Evolutionary conservation across 768 basidiomycete genomes (phyloP).

Genomic region (Chalciporus sphaerocephalus): DNA sequence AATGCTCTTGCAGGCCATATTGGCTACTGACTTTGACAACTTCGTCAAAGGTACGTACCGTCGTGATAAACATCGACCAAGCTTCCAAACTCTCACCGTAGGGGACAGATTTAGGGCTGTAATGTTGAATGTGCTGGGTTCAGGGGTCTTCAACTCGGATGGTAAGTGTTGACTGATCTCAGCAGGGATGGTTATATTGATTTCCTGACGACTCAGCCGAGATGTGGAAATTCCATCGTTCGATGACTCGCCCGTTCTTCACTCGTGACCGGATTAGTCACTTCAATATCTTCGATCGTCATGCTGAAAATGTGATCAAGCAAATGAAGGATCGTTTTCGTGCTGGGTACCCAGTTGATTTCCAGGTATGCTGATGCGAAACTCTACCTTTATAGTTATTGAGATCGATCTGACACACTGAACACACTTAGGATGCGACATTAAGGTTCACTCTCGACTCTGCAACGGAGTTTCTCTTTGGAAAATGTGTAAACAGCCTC

Average conservation of each 20-base stretch:
- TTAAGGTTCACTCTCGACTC: constrained; percentile 64
- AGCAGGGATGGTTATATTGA: background rate
- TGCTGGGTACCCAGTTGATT: constrained; percentile 52
- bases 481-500: constrained; percentile 52
- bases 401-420: background rate
- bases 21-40: constrained; percentile 55
- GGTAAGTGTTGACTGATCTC: constrained; percentile 32
- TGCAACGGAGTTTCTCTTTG: constrained; percentile 64
- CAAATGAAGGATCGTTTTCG: constrained; percentile 46
- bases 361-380: constrained; percentile 38
- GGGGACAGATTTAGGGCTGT: constrained; percentile 37
- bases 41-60: constrained; percentile 49
- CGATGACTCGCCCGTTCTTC: constrained; percentile 62
- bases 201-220: constrained; percentile 32
- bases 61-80: background rate
- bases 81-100: background rate
- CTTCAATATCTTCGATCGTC: constrained; percentile 57
- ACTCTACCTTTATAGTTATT: background rate
- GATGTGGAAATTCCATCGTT: constrained; percentile 62
- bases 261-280: constrained; percentile 55
- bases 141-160: constrained; percentile 67
- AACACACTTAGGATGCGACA: constrained; percentile 44
- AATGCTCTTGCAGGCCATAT: constrained; percentile 31
- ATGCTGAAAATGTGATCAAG: constrained; percentile 41
- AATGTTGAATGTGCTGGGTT: constrained; percentile 50